Evolutionary conservation across 2,329 filamentous ascomycete genomes (phyloP), one percentile per base, ranked within the genome.

Genomic region (Anthostomella pinea): DNA sequence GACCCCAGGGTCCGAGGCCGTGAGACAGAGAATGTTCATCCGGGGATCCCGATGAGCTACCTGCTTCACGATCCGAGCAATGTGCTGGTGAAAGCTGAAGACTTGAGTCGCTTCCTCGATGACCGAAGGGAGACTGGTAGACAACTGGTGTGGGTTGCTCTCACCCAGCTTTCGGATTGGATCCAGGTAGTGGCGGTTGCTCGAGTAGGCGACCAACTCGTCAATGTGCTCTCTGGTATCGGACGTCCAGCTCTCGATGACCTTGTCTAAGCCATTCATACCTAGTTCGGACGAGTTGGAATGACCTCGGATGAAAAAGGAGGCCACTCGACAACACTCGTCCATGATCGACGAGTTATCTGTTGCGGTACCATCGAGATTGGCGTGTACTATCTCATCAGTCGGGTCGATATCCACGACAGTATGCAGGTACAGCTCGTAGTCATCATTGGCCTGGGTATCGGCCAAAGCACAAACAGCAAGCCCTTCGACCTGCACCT

Each of bases 351-450:
- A 42, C 3, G 40, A 41, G 13, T 49, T 55, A 2, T 45, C 35
- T 0, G 14, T 28, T 8, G 33, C 33, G 0, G 35, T 17, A 1
- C 24, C 43, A 4, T 33, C 15, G 10, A 38, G 8, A 2, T 46
- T 33, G 2, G 40, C 30, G 1, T 30, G 32, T 3, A 63, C 41
- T 10, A 71, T 63, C 26, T 62, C 57, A 20, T 66, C 54, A 9
- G 64, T 64, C 0, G 68, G 67, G 30, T 70, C 67, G 4, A 67
- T 16, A n/a, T 66, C 60, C 38, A 61, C 42, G n/a, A 57, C 46
- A 0, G 56, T 59, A 32, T 54, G 47, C 6, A 59, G 49, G 22
- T 59, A 60, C 7, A 59, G 22, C 23, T 60, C 56, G 17, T 49
- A 38, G 37, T 60, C 57, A n/a, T 59, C 48, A 10, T 52, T 51